Percentiles rank a stretch among this genome's conserved stretches.
These are phyloP conservation scores for Fusarium newnesense DNA, from an alignment of 2,329 filamentous ascomycete species.

Conservation along the genomic window DNA sequence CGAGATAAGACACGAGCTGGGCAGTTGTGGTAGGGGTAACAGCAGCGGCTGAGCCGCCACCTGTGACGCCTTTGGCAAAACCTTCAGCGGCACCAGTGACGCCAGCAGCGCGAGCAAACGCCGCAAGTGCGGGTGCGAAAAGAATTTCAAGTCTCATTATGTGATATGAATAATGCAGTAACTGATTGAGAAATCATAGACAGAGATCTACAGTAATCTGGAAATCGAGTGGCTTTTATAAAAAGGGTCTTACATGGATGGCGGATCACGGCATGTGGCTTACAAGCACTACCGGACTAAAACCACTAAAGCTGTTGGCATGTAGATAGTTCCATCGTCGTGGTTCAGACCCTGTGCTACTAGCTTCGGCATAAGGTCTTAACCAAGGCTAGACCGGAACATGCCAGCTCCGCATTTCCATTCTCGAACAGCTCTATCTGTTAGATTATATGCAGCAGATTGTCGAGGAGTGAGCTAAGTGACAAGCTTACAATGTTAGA, in stretches of 20 bases:
- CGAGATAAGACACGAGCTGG: conserved; percentile 69
- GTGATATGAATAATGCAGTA: no score
- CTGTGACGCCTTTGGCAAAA: conserved; percentile 64
- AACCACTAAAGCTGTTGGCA: background rate
- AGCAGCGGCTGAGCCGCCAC: conserved; percentile 68
- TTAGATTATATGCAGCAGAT: background rate
- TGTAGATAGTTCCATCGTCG: background rate
- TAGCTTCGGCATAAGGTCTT: background rate
- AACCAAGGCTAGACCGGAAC: background rate
- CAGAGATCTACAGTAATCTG: background rate
- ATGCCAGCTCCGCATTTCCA: background rate
- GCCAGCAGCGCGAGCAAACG: background rate
- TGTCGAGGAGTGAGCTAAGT: background rate
- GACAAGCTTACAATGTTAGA: background rate
- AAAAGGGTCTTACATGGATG: background rate
- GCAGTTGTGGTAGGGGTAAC: conserved; percentile 63
- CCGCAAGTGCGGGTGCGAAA: background rate
- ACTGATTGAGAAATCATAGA: background rate
- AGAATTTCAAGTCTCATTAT: background rate
- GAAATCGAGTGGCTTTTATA: background rate
- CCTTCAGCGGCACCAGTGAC: conserved; percentile 46
- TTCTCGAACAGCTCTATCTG: background rate
- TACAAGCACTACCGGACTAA: background rate
- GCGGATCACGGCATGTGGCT: background rate
- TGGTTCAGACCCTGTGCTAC: background rate